These are phyloP conservation scores for Tillandsia fasciculata DNA, from an alignment of 176 grass and related monocot species.

Conservation along the genomic window DNA sequence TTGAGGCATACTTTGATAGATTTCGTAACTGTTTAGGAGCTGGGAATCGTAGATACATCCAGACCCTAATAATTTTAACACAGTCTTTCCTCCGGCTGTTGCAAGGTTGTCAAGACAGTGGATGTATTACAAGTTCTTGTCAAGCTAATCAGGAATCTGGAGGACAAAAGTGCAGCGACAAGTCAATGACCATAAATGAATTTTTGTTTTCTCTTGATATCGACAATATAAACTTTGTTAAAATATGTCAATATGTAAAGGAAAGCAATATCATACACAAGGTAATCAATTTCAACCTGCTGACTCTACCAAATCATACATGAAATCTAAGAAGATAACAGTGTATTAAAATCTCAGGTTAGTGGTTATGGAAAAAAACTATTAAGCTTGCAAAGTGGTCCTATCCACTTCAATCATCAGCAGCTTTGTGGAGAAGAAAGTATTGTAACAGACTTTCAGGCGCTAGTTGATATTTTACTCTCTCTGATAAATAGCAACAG, in stretches of 20 bases:
- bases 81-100: conserved; percentile 51
- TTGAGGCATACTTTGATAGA: conserved; percentile 68
- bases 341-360: conserved; percentile 36
- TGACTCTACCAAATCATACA: neutral
- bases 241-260: conserved; percentile 83
- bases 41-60: conserved; percentile 85
- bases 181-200: conserved; percentile 81
- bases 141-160: neutral
- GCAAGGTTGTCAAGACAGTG: conserved; percentile 22
- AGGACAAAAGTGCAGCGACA: conserved; percentile 1
- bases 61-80: conserved; percentile 69
- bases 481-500: conserved; percentile 65
- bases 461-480: conserved; percentile 48
- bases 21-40: conserved; percentile 63
- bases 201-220: conserved; percentile 91
- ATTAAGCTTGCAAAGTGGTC: conserved; percentile 21
- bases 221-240: conserved; percentile 93
- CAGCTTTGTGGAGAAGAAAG: conserved; percentile 43
- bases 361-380: conserved; percentile 69
- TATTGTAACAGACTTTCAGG: conserved; percentile 63
- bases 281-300: conserved; percentile 29
- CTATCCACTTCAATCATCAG: conserved; percentile 13
- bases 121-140: conserved; percentile 27
- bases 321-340: neutral
- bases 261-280: conserved; percentile 95